phyloP scores from a whole-genome alignment of 768 basidiomycete species.

The Rhodotorula sphaerocarpa region DNA sequence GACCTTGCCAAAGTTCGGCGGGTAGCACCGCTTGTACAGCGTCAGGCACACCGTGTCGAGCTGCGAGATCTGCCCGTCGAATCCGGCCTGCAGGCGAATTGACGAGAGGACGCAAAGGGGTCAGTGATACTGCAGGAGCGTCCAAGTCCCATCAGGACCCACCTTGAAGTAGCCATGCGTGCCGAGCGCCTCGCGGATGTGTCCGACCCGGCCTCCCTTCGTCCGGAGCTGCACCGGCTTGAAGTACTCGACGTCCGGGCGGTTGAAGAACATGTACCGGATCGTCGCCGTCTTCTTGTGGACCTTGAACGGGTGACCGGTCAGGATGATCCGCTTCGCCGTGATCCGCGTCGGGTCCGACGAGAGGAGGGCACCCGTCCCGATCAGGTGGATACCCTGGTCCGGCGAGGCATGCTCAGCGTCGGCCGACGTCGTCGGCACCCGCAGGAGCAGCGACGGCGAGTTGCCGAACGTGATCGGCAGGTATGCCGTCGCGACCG shows the following conservation, averaged over 20 bases:
- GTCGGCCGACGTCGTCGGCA: constrained; percentile 18
- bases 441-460: constrained; percentile 37
- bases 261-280: constrained; percentile 96
- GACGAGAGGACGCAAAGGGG: constrained; percentile 41
- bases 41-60: constrained; percentile 97
- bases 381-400: constrained; percentile 56
- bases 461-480: constrained; percentile 68
- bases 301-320: constrained; percentile 92
- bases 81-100: constrained; percentile 24
- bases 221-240: constrained; percentile 87
- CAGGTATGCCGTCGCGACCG: constrained; percentile 78
- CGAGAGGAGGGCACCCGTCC: constrained; percentile 75
- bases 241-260: constrained; percentile 84
- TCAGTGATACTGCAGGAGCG: no score
- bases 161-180: constrained; percentile 99
- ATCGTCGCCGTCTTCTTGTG: constrained; percentile 96
- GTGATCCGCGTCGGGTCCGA: constrained; percentile 85
- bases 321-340: constrained; percentile 86
- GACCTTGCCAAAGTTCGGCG: constrained; percentile 58
- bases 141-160: no score
- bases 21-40: constrained; percentile 88
- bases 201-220: constrained; percentile 79
- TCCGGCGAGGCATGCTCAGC: constrained; percentile 12
- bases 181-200: constrained; percentile 83
- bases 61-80: constrained; percentile 78